Percentiles rank a stretch among this genome's conserved stretches.
phyloP scores from a whole-genome alignment of 73 alveolate genomes.

The Paraurostyla sp. region DNA sequence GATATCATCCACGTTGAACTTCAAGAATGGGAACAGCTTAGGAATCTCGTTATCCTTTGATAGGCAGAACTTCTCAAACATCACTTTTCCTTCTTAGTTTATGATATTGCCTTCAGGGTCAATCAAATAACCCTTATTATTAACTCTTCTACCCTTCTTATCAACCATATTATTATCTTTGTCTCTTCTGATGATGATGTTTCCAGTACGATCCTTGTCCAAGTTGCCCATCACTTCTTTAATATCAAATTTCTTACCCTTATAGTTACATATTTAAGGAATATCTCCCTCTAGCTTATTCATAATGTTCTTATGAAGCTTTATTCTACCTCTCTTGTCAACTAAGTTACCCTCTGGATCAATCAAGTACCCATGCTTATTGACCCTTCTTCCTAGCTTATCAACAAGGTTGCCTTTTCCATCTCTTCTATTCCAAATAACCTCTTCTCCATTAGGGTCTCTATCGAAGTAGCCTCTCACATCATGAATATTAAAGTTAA shows the following conservation, averaged over 20 bases:
- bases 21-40: slow-evolving; percentile 65
- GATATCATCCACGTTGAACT: slow-evolving; percentile 56
- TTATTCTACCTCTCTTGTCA: slow-evolving; percentile 57
- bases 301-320: slow-evolving; percentile 2
- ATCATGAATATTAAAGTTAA: slow-evolving; percentile 67
- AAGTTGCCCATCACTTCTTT: slow-evolving; percentile 63
- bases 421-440: background rate
- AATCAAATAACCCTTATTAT: slow-evolving; percentile 67
- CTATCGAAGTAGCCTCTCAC: slow-evolving; percentile 65
- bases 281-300: slow-evolving; percentile 46
- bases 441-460: slow-evolving; percentile 28
- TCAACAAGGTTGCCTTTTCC: slow-evolving; percentile 31
- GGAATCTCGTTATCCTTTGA: slow-evolving; percentile 66
- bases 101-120: slow-evolving; percentile 68
- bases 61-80: slow-evolving; percentile 43
- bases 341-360: slow-evolving; percentile 42
- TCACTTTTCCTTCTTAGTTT: slow-evolving; percentile 62
- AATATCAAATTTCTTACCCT: slow-evolving; percentile 64
- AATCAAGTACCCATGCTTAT: slow-evolving; percentile 47
- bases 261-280: slow-evolving; percentile 45
- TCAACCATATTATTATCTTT: slow-evolving; percentile 64
- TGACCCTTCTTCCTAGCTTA: slow-evolving; percentile 54
- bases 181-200: slow-evolving; percentile 61
- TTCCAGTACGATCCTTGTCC: slow-evolving; percentile 66
- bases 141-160: slow-evolving; percentile 63